phyloP scores from a whole-genome alignment of 306 rosid genomes.

The Acmispon strigosus region DNA sequence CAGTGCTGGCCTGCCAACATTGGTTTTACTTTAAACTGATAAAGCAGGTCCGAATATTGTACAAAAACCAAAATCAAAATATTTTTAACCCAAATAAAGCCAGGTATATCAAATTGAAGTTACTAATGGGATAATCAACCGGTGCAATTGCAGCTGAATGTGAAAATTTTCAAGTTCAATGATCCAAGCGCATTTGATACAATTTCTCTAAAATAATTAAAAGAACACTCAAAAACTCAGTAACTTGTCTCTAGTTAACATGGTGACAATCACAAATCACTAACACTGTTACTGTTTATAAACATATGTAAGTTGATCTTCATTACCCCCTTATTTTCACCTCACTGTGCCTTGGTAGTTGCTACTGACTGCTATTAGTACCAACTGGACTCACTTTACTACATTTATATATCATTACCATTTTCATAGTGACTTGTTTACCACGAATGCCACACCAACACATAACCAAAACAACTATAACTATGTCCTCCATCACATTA shows the following conservation, averaged over 20 bases:
- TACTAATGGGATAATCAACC: not conserved
- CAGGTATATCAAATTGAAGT: not conserved
- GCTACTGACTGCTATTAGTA: not conserved
- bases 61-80: slow-evolving; percentile 9
- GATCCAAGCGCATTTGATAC: not conserved
- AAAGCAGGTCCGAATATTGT: not conserved
- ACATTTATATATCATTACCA: not conserved
- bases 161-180: not conserved
- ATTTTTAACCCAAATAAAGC: not conserved
- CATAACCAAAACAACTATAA: not conserved
- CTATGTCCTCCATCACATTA: not conserved
- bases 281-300: not conserved
- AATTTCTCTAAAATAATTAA: not conserved
- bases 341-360: not conserved
- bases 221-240: not conserved
- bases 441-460: not conserved
- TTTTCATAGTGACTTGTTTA: not conserved
- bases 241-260: not conserved
- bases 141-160: not conserved
- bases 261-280: not conserved
- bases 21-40: slow-evolving; percentile 23
- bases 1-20: slow-evolving; percentile 72
- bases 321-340: not conserved
- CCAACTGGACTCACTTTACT: not conserved
- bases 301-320: not conserved